These are phyloP conservation scores for Cutaneotrichosporon spelunceum DNA, from an alignment of 1,284 basidiomycete genomes.

Conservation along the genomic window DNA sequence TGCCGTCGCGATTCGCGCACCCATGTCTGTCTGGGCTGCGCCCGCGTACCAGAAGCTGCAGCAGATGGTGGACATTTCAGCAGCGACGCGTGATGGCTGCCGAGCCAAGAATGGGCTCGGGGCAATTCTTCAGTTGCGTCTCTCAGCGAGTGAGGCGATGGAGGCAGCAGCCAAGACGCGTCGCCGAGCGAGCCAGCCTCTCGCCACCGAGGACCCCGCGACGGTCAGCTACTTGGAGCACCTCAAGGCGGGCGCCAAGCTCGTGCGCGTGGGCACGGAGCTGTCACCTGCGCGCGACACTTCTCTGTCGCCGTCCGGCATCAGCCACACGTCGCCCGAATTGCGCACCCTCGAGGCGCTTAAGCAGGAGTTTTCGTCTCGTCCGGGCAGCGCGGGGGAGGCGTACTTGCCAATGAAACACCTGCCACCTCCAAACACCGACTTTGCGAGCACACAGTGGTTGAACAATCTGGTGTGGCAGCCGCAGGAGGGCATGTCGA, in stretches of 20 bases:
- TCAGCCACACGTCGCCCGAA: slow-evolving; percentile 2
- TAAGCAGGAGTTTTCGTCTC: not conserved
- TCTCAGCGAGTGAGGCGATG: slow-evolving; percentile 39
- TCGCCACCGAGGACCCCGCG: slow-evolving; percentile 2
- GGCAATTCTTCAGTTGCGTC: slow-evolving; percentile 40
- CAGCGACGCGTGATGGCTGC: slow-evolving; percentile 43
- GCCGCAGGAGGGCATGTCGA: not conserved
- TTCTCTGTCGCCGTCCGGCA: not conserved
- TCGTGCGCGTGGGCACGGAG: slow-evolving; percentile 10
- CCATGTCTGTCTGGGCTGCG: slow-evolving; percentile 45
- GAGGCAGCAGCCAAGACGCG: slow-evolving; percentile 12
- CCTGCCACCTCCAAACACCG: not conserved
- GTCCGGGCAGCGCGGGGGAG: not conserved
- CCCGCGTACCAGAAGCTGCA: slow-evolving; percentile 44
- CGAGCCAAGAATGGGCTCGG: slow-evolving; percentile 47
- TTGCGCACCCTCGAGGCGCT: not conserved
- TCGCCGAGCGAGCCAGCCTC: not conserved
- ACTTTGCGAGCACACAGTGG: slow-evolving; percentile 5
- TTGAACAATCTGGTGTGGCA: slow-evolving; percentile 9
- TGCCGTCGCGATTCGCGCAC: slow-evolving; percentile 47
- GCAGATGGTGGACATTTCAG: slow-evolving; percentile 47
- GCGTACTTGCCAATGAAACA: not conserved
- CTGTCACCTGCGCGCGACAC: not conserved
- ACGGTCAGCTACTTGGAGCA: slow-evolving; percentile 11
- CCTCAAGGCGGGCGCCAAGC: not conserved